A percentile compares a stretch with the other conserved stretches of the same genome.
phyloP scores from a whole-genome alignment of 768 basidiomycete genomes.

The Termitomyces sp. region DNA sequence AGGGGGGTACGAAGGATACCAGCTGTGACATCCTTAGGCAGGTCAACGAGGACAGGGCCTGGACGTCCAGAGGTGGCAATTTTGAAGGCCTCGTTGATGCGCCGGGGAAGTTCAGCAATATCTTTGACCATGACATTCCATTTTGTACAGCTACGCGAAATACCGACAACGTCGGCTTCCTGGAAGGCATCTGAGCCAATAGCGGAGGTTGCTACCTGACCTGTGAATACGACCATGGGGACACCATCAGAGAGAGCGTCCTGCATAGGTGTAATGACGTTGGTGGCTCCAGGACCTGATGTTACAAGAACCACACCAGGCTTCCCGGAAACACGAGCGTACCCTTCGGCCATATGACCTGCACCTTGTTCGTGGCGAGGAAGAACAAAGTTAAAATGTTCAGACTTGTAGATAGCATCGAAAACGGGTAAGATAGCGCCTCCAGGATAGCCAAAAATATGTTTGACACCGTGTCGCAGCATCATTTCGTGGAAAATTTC shows the following conservation, averaged over 20 bases:
- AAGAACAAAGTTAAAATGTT: slow-evolving; percentile 92
- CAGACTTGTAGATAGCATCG: slow-evolving; percentile 96
- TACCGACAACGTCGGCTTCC: slow-evolving; percentile 95
- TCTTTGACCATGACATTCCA: slow-evolving; percentile 99
- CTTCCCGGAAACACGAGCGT: slow-evolving; percentile 95
- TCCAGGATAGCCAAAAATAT: slow-evolving; percentile 97
- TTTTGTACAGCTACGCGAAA: slow-evolving; percentile 95
- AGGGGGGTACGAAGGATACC: slow-evolving; percentile 83
- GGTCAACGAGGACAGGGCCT: slow-evolving; percentile 95
- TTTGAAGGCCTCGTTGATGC: slow-evolving; percentile 99
- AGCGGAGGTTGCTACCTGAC: slow-evolving; percentile 98
- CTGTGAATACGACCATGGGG: slow-evolving; percentile 92
- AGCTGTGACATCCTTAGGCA: slow-evolving; percentile 99
- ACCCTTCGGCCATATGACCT: slow-evolving; percentile 99
- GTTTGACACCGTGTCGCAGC: slow-evolving; percentile 93
- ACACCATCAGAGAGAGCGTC: slow-evolving; percentile 94
- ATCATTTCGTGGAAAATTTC: slow-evolving; percentile 99
- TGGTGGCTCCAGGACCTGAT: slow-evolving; percentile 96
- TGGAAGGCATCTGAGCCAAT: slow-evolving; percentile 99
- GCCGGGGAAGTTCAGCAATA: slow-evolving; percentile 87
- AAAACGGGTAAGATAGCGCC: slow-evolving; percentile 99
- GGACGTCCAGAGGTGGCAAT: slow-evolving; percentile 97
- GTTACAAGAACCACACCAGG: slow-evolving; percentile 98
- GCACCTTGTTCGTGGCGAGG: slow-evolving; percentile 98
- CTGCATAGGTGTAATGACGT: slow-evolving; percentile 97